These are phyloP conservation scores for Pseudonitzschia multistriata DNA, from an alignment of 108 stramenopile species.

Conservation along the genomic window DNA sequence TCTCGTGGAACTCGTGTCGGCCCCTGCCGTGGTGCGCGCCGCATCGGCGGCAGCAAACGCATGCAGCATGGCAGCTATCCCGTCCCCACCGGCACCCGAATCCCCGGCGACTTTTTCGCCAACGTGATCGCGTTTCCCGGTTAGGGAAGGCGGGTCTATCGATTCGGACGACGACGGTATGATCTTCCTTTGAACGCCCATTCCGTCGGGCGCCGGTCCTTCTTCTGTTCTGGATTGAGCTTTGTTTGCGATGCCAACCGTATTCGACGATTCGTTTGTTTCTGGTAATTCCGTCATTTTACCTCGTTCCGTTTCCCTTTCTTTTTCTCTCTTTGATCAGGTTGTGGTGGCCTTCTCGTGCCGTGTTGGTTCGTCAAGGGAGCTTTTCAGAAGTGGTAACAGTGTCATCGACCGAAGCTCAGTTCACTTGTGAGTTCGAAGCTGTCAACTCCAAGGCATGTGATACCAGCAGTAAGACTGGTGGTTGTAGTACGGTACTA, in stretches of 20 bases:
- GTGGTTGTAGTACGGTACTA: too few relatives aligned
- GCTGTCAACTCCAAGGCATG: too few relatives aligned
- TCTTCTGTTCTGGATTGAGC: not conserved
- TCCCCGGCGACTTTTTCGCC: not conserved
- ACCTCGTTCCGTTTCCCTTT: not conserved
- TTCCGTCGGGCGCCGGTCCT: not conserved
- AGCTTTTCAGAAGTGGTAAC: too few relatives aligned
- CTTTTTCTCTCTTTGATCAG: not conserved
- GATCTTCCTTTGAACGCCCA: not conserved
- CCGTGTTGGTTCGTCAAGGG: too few relatives aligned
- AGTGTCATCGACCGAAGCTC: too few relatives aligned
- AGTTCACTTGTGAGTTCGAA: too few relatives aligned
- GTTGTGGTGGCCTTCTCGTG: too few relatives aligned
- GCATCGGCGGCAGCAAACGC: conserved; percentile 4
- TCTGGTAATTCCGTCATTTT: not conserved
- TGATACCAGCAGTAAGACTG: too few relatives aligned
- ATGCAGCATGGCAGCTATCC: too few relatives aligned
- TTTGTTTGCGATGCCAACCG: not conserved
- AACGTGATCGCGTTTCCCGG: conserved; percentile 9
- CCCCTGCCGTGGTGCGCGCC: not conserved
- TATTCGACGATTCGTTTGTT: not conserved
- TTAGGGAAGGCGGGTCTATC: not conserved
- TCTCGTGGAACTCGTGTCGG: not conserved
- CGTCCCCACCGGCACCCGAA: not conserved
- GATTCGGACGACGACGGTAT: not conserved